Evolutionary conservation across 2,329 filamentous ascomycete genomes (phyloP), one percentile per base, ranked within the genome.

Genomic region (Colletotrichum filicis): DNA sequence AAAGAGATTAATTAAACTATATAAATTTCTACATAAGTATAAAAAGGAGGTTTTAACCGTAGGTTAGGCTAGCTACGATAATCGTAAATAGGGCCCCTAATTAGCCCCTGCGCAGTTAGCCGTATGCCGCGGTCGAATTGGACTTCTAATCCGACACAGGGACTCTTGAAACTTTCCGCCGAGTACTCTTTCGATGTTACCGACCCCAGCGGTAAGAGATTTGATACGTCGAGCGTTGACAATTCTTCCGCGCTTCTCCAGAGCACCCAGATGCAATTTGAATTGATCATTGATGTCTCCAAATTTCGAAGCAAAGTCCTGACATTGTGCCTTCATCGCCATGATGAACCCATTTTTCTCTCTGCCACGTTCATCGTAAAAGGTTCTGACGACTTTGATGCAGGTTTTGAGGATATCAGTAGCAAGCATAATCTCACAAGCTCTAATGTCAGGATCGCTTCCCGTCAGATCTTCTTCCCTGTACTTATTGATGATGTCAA

Each of bases 401-500:
- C 67, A 70, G 3, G 64, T 64, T 14, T 37, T 19, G 24, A 70
- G 26, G 3, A 70, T 65, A 7, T 65, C 60, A 3, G 67, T 42
- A 2, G 67, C 60, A 7, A 70, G 8, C 1, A 53, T 37, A 28
- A 59, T 32, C 37, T 70, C 60, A 26, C 35, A 65, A 19, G 60
- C 22, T 28, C 24, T 52, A 2, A 70, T 28, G 2, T 35, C 35
- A 9, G 53, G 5, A 22, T 70, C 60, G 9, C 7, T 14, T 1
- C 22, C n/a, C 5, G 64, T 57, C 2, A 58, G 26, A 14, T 11
- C 35, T 2, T 57, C 26, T 1, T 52, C 3, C 9, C 52, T 35
- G 53, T 65, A 64, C 12, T 37, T 12, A 5, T 70, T 60, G 22
- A 70, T 28, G 11, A 58, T 14, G 16, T 70, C 14, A 4, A 65